phyloP scores from a whole-genome alignment of 2,329 filamentous ascomycete species.

The Phaeosphaeria sp. region DNA sequence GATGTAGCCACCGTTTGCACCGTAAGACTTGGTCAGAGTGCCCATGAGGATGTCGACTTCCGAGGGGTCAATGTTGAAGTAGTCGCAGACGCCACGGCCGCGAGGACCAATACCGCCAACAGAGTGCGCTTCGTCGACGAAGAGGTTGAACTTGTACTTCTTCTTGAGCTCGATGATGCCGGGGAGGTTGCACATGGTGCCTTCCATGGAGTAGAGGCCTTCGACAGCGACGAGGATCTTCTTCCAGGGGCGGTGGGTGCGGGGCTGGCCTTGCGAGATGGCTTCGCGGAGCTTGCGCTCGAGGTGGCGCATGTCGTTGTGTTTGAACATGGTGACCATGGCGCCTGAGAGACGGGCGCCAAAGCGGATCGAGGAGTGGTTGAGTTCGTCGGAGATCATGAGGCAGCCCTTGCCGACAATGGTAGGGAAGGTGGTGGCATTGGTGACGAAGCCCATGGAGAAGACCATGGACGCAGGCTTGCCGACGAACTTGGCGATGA shows the following conservation, averaged over 20 bases:
- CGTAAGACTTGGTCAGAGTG: constrained; percentile 97
- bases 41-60: constrained; percentile 98
- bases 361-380: constrained; percentile 96
- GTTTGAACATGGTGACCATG: constrained; percentile 95
- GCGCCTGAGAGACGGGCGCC: constrained; percentile 93
- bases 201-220: constrained; percentile 99
- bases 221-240: constrained; percentile 98
- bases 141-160: constrained; percentile 96
- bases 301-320: constrained; percentile 92
- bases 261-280: constrained; percentile 95
- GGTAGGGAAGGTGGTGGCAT: constrained; percentile 89
- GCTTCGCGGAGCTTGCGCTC: constrained; percentile 87
- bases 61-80: constrained; percentile 86
- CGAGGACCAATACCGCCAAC: constrained; percentile 88
- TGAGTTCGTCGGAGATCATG: constrained; percentile 95
- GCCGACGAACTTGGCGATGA: constrained; percentile 89
- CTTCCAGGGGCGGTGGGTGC: constrained; percentile 99
- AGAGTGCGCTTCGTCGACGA: constrained; percentile 95
- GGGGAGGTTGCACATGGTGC: constrained; percentile 97
- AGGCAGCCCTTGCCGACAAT: constrained; percentile 91
- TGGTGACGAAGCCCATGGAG: constrained; percentile 98
- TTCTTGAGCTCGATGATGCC: constrained; percentile 85
- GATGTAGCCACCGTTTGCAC: constrained; percentile 95
- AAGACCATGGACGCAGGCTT: constrained; percentile 96
- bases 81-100: constrained; percentile 94